phyloP scores from a whole-genome alignment of 2,329 filamentous ascomycete genomes.

The Aspergillus ibericus region DNA sequence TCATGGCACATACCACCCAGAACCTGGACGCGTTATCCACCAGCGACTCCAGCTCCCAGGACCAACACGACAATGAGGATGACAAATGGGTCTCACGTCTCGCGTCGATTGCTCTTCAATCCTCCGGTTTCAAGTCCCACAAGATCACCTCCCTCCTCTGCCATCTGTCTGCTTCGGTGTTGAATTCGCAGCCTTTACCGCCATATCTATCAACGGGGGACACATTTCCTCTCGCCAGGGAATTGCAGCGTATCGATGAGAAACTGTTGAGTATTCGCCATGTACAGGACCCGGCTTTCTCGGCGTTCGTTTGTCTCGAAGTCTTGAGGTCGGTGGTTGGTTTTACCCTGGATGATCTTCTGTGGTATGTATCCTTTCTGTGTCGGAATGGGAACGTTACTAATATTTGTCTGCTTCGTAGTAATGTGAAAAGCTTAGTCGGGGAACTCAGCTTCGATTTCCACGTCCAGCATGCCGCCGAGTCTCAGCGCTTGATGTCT shows the following conservation, averaged over 20 bases:
- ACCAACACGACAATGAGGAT: conserved; percentile 12
- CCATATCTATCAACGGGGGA: conserved; percentile 65
- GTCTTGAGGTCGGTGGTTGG: conserved; percentile 46
- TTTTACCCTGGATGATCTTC: conserved; percentile 28
- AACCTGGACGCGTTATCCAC: conserved; percentile 44
- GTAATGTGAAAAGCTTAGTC: conserved; percentile 32
- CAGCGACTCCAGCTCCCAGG: background rate
- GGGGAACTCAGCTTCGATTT: conserved; percentile 36
- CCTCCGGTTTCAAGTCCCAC: conserved; percentile 59
- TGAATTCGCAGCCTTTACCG: conserved; percentile 65
- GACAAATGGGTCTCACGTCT: conserved; percentile 62
- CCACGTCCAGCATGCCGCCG: conserved; percentile 2
- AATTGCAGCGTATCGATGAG: conserved; percentile 57
- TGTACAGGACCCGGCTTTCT: conserved; percentile 68
- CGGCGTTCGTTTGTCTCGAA: conserved; percentile 71
- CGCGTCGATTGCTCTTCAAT: conserved; percentile 52
- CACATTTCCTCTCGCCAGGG: conserved; percentile 58
- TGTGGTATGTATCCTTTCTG: conserved; percentile 26
- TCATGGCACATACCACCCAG: conserved; percentile 63
- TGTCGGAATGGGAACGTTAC: conserved; percentile 22
- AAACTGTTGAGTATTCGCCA: conserved; percentile 63
- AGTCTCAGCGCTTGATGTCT: conserved; percentile 15
- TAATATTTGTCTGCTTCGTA: background rate
- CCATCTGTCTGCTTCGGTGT: conserved; percentile 65
- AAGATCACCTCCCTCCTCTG: conserved; percentile 56